Conservation (phyloP, 495 filamentous ascomycete species). For the Lasiosphaeriaceae sp. region DNA sequence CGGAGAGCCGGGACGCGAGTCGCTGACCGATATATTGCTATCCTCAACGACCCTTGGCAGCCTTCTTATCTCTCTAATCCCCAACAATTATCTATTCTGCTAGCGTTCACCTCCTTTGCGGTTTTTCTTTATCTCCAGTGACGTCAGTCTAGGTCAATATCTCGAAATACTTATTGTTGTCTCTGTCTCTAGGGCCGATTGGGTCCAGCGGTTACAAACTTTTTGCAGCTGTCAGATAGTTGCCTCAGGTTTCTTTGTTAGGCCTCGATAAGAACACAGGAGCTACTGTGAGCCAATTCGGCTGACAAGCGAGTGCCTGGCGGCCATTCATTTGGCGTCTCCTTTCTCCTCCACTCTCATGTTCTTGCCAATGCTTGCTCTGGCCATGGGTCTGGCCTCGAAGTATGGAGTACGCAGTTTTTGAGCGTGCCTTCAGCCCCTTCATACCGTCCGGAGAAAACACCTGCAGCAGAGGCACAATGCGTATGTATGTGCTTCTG, state of each 20-base stretch:
- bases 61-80: slow-evolving; percentile 7
- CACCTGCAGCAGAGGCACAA: slow-evolving; percentile 15
- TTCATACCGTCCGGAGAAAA: slow-evolving; percentile 11
- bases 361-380: too few species aligned
- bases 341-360: neutral
- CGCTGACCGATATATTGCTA: slow-evolving; percentile 18
- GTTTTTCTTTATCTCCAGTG: slow-evolving; percentile 2
- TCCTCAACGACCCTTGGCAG: slow-evolving; percentile 5
- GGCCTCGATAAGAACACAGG: too few species aligned
- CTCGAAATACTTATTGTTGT: neutral
- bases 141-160: slow-evolving; percentile 2
- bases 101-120: neutral
- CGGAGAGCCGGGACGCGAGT: slow-evolving; percentile 27
- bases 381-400: too few species aligned
- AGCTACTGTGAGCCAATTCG: too few species aligned
- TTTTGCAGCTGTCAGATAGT: neutral
- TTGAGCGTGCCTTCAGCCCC: neutral
- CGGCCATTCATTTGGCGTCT: too few species aligned
- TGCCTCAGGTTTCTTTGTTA: too few species aligned
- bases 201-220: too few species aligned
- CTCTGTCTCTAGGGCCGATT: too few species aligned
- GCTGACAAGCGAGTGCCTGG: too few species aligned
- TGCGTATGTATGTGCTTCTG: slow-evolving; percentile 13
- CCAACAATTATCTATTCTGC: neutral
- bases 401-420: too few species aligned